Conservation (phyloP, 768 basidiomycete species). For the Lactarius psammicola region DNA sequence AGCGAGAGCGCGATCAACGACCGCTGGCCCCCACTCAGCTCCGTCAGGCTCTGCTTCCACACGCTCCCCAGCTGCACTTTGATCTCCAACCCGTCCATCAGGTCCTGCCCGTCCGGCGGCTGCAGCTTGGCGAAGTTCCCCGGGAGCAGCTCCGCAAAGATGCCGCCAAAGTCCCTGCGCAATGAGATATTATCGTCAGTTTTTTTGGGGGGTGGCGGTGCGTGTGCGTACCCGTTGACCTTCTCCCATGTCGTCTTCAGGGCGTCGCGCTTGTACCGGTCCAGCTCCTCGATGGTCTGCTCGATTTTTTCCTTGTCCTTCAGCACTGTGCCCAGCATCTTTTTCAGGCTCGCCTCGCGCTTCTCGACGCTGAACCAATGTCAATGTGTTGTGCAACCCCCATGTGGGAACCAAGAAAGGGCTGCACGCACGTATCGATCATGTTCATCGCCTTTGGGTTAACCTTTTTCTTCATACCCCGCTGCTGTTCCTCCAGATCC, state of each 20-base stretch:
- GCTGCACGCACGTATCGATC: slow-evolving; percentile 76
- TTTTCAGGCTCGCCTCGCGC: slow-evolving; percentile 80
- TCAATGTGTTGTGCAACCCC: slow-evolving; percentile 14
- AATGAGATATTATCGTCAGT: slow-evolving; percentile 9
- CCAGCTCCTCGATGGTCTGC: slow-evolving; percentile 87
- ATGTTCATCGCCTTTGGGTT: slow-evolving; percentile 95
- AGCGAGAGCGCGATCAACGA: slow-evolving; percentile 96
- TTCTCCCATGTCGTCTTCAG: slow-evolving; percentile 95
- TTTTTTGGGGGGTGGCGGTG: background rate
- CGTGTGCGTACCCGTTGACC: slow-evolving; percentile 71
- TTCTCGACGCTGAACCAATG: slow-evolving; percentile 75
- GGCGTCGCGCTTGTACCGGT: slow-evolving; percentile 91
- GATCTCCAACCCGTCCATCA: slow-evolving; percentile 95
- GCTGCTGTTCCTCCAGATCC: slow-evolving; percentile 75
- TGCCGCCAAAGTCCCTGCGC: slow-evolving; percentile 87
- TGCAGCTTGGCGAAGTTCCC: slow-evolving; percentile 96
- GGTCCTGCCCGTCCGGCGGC: slow-evolving; percentile 88
- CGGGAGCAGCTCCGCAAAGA: slow-evolving; percentile 93
- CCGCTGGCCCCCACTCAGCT: slow-evolving; percentile 96
- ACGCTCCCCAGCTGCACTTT: slow-evolving; percentile 93
- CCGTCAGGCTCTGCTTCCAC: slow-evolving; percentile 97
- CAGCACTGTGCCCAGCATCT: slow-evolving; percentile 83
- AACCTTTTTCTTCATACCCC: slow-evolving; percentile 91
- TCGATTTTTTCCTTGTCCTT: slow-evolving; percentile 96
- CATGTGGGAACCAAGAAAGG: background rate